Base-by-base conservation (phyloP, 768 basidiomycete species). In the Terana coerulea region DNA sequence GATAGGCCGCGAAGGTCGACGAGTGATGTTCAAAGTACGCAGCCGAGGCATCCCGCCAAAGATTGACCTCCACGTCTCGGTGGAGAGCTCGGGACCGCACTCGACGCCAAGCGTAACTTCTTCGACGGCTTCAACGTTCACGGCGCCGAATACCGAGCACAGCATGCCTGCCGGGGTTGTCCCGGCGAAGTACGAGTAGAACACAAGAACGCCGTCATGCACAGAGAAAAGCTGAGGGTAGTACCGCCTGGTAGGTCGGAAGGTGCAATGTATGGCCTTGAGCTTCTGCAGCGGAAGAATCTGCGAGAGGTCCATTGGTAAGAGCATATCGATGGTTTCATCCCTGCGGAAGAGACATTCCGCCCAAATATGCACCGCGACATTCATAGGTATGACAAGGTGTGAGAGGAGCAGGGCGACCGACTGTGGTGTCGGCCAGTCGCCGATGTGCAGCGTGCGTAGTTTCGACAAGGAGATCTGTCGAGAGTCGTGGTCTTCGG, bases 161-260 rank as follows among this genome's bases (percentile, higher is more conserved):
- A 55, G 35, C 30, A 51, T 19, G 3, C 37, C 40, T 15, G 28
- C 5, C 2, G 45, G 22, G 1, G 49, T 55, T n/a, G 37, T 37
- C 15, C 31, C 47, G 8, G 47, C 33, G 47, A 44, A 51, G 21
- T 51, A 39, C 9, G 42, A 40, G 34, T 51, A 43, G 14, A 51
- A 35, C 15, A 47, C 44, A 6, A 55, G 34, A 5, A 41, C 45
- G 11, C 45, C 49, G 29, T 55, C 48, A 1, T 43, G 28, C 6
- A 51, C 44, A 1, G 54, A 46, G n/a, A 55, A n/a, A 30, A 55
- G 54, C 31, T 55, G 54, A 3, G 54, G 54, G 22, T 45, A 42
- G 26, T 51, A 42, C n/a, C 40, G n/a, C 2, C 5, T 34, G 6
- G 54, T 45, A 10, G 54, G 54, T 25, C 49, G 49, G 24, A 34